Base-by-base conservation (phyloP, 208 protist species). In the Trypanosoma brucei region DNA sequence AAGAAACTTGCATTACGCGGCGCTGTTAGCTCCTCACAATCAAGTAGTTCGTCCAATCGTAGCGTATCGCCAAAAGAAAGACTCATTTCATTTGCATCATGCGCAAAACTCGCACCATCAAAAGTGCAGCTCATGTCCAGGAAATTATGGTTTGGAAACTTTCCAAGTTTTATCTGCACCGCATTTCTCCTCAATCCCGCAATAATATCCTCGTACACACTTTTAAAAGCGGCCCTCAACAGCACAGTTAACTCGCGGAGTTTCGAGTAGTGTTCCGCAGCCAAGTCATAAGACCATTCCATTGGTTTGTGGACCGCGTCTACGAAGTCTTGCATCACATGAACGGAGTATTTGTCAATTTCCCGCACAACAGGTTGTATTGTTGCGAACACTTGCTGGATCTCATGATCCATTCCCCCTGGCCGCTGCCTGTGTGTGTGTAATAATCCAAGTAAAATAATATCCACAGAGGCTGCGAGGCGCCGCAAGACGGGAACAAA, bases 401-500 rank as follows among this genome's bases (percentile, higher is more conserved):
- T 56, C 39, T 61, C 60, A 42, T 45, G 48, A 14, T 76, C 68
- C 31, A 70, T 46, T 11, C 77, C 68, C 0, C 56, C 57, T 0
- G 65, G 48, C 9, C 84, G 78, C 3, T 48, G 30, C 14, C 84
- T 78, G 62, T 91, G 84, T 11, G 83, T 59, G 14, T 34, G 39
- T 5, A 48, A 40, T 14, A 86, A 46, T n/a, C 74, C 70, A 6
- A 68, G 52, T 0, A 78, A 45, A 30, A 87, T 67, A 39, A 87
- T 69, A 44, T 87, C 76, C 37, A 78, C 75, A 14, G 77, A 78
- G 2, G 81, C 76, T 45, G 64, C 68, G 2, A 87, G 60, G 30
- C 77, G 81, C 30, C 74, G 77, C 56, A 87, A 62, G n/a, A 79
- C 81, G 55, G 77, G 81, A 59, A 67, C 70, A 50, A 83, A 69